phyloP scores from a whole-genome alignment of 208 protist genomes.

The Porcisia deanei region DNA sequence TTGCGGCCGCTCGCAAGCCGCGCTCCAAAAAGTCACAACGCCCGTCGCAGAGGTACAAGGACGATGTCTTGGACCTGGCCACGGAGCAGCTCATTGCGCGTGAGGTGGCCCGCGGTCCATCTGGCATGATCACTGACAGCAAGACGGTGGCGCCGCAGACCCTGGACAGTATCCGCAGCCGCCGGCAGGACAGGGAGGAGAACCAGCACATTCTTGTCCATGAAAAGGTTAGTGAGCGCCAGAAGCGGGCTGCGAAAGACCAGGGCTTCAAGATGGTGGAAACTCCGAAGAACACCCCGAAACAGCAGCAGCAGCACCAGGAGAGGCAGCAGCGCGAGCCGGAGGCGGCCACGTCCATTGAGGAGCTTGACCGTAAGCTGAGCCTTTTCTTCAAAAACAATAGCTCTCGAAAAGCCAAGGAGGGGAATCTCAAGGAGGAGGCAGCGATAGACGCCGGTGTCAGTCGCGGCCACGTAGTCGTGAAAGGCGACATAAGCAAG shows the following conservation, averaged over 20 bases:
- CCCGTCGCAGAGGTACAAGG: slow-evolving; percentile 37
- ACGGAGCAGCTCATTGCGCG: slow-evolving; percentile 68
- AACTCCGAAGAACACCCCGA: slow-evolving; percentile 21
- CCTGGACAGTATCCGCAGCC: slow-evolving; percentile 46
- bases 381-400: slow-evolving; percentile 68
- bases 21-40: slow-evolving; percentile 37
- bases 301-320: slow-evolving; percentile 27
- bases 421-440: slow-evolving; percentile 35
- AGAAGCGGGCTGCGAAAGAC: slow-evolving; percentile 49
- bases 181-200: slow-evolving; percentile 34
- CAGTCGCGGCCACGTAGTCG: slow-evolving; percentile 41
- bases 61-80: slow-evolving; percentile 58
- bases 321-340: slow-evolving; percentile 17
- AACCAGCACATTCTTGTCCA: slow-evolving; percentile 11
- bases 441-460: slow-evolving; percentile 12
- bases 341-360: slow-evolving; percentile 24
- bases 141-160: slow-evolving; percentile 41
- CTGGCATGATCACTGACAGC: slow-evolving; percentile 58
- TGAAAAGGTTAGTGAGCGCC: slow-evolving; percentile 36
- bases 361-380: slow-evolving; percentile 80
- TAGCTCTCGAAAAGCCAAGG: slow-evolving; percentile 42
- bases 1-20: slow-evolving; percentile 25
- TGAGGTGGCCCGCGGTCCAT: slow-evolving; percentile 52
- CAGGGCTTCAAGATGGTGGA: slow-evolving; percentile 53
- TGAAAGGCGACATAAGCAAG: slow-evolving; percentile 56